Conservation (phyloP, 2,329 filamentous ascomycete genomes). For the Harringtonia lauricola region DNA sequence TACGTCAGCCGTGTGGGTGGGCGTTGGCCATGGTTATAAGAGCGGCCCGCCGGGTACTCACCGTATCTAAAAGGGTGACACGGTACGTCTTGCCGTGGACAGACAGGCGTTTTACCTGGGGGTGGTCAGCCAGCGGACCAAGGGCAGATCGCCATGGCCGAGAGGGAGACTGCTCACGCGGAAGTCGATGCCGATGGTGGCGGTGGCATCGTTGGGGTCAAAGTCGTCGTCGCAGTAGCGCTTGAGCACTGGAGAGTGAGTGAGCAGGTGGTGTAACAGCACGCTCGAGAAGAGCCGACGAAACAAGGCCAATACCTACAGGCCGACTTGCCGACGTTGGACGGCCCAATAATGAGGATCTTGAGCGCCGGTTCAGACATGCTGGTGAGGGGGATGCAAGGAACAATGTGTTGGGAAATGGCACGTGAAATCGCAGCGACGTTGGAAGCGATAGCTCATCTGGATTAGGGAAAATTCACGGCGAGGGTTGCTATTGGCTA, state of each 20-base stretch:
- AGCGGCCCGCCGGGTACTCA: constrained; percentile 14
- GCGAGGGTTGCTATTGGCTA: no score
- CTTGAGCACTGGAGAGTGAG: constrained; percentile 30
- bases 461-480: no score
- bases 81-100: constrained; percentile 40
- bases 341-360: constrained; percentile 43
- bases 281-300: not conserved
- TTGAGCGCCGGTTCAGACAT: constrained; percentile 35
- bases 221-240: constrained; percentile 47
- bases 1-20: not conserved
- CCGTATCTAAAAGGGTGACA: constrained; percentile 41
- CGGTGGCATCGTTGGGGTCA: constrained; percentile 40
- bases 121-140: not conserved
- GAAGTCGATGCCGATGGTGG: constrained; percentile 47
- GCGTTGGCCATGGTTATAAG: not conserved
- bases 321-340: constrained; percentile 44
- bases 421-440: no score
- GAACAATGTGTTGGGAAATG: no score
- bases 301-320: constrained; percentile 22
- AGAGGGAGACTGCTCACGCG: constrained; percentile 26
- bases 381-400: not conserved
- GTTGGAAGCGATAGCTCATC: no score
- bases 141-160: no score
- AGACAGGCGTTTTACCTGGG: constrained; percentile 39
- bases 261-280: not conserved